Percentiles rank a stretch among this genome's conserved stretches.
phyloP scores from a whole-genome alignment of 805 yeast genomes.

The Lipomyces orientalis region DNA sequence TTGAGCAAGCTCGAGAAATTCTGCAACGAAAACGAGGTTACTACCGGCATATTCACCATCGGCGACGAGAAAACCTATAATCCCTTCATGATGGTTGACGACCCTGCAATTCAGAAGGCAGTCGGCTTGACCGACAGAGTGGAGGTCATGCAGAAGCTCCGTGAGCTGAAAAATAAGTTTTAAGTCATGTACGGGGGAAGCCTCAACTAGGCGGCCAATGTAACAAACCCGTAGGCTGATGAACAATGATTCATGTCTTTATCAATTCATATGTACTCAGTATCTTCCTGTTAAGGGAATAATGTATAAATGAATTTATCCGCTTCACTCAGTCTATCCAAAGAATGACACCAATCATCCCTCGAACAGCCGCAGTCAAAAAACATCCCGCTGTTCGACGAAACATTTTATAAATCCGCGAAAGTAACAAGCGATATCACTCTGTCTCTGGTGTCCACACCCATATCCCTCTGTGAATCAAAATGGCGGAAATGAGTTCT shows the following conservation, averaged over 20 bases:
- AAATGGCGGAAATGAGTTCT: constrained; percentile 35
- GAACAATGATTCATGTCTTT: neutral
- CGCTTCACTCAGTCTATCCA: constrained; percentile 17
- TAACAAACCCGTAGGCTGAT: neutral
- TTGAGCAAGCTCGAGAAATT: constrained; percentile 60
- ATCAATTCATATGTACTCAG: neutral
- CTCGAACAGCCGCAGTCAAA: constrained; percentile 20
- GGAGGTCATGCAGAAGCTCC: constrained; percentile 71
- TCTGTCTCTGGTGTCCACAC: constrained; percentile 39
- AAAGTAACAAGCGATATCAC: constrained; percentile 9
- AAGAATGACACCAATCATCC: constrained; percentile 20
- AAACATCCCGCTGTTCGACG: neutral
- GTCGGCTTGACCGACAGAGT: constrained; percentile 59
- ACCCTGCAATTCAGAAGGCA: constrained; percentile 63
- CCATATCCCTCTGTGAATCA: constrained; percentile 31
- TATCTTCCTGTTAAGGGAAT: neutral
- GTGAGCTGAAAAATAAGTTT: constrained; percentile 71
- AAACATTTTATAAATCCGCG: neutral
- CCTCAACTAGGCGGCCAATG: neutral
- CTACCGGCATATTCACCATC: constrained; percentile 87
- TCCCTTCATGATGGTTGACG: constrained; percentile 80
- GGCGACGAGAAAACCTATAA: constrained; percentile 81
- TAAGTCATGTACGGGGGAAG: neutral
- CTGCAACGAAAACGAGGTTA: constrained; percentile 61
- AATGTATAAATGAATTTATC: constrained; percentile 2